Evolutionary conservation across 495 filamentous ascomycete species (phyloP), one percentile per base, ranked within the genome.

Genomic region (Tetracladium setigerum): DNA sequence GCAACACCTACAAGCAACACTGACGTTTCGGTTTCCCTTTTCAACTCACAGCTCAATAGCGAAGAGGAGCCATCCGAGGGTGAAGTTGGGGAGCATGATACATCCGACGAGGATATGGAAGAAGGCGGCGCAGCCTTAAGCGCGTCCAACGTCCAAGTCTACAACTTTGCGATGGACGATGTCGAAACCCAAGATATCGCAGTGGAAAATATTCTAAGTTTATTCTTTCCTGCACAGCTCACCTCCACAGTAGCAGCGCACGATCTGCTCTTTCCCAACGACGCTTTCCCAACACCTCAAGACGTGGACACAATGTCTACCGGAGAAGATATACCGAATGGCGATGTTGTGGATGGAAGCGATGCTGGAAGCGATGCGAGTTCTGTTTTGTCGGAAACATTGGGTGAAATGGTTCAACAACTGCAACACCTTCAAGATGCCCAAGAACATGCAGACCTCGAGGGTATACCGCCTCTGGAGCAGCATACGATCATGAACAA

Each of bases 381-480:
- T 2, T 11, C 48, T 2, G 46, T 32, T 30, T 24, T 58, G 9
- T 48, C 52, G 6, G 33, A 40, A 14, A 24, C 56, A 5, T 46
- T 56, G 53, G 53, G 46, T 3, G 53, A 35, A 18, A 49, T 56
- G 14, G 53, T 53, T 27, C 40, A 38, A 13, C 53, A 59, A 43
- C 32, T 56, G 31, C 49, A 59, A 30, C 53, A 59, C 27, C n/a
- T 59, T n/a, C 56, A 59, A 41, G 53, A 56, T 44, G 49, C 37
- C 16, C 53, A 56, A 27, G 42, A 55, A 9, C 46, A 53, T 38
- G 46, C 35, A 5, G 52, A 52, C 30, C 33, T 51, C 12, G 41
- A 14, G 11, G 44, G 37, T 7, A 36, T 30, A 2, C 12, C 30
- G 22, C 46, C 48, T 18, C 45, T 43, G n/a, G 31, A 43, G 12